Base-by-base conservation (phyloP, 495 filamentous ascomycete species). In the Poronia punctata region DNA sequence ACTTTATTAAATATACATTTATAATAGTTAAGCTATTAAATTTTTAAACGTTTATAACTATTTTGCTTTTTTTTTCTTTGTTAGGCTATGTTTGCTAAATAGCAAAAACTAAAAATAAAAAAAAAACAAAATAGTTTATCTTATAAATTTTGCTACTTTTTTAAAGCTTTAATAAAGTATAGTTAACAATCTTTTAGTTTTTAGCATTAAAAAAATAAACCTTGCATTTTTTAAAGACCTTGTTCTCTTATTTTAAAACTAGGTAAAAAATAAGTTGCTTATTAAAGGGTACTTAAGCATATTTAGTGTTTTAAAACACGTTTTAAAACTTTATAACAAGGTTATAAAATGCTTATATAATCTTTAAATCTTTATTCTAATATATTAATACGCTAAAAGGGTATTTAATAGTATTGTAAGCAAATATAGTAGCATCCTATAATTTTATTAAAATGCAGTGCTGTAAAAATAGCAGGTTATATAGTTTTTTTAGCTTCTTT, bases 1-100 rank as follows among this genome's bases (percentile, higher is more conserved):
- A 52, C 16, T 38, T 43, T 29, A 41, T 36, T 14, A 43, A 38
- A 38, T 42, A 42, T 23, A 48, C 24, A 49, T 37, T 20, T 27
- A 25, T 37, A 31, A 37, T 19, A 30, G 27, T 33, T 33, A 42
- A 27, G 14, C 43, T 38, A 48, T 49, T 48, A 35, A 27, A 29
- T 16, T 6, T 48, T 20, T 20, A 5, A 15, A 38, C 12, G n/a
- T 38, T 16, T 2, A 38, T 29, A 7, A 48, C 14, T 48, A 42
- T 42, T 23, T 35, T 30, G 21, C 8, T 19, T 29, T 38, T 48
- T 31, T 31, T 14, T 28, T 38, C 25, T 36, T 23, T 20, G n/a
- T 36, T 36, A 11, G 25, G 12, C 2, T 23, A 7, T 14, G 16
- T 14, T 12, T 15, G 7, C n/a, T 36, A 36, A 36, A 36, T 9